Evolutionary conservation across 345 rosid species (phyloP), one percentile per base, ranked within the genome.

Genomic region (Nasturtium officinale): DNA sequence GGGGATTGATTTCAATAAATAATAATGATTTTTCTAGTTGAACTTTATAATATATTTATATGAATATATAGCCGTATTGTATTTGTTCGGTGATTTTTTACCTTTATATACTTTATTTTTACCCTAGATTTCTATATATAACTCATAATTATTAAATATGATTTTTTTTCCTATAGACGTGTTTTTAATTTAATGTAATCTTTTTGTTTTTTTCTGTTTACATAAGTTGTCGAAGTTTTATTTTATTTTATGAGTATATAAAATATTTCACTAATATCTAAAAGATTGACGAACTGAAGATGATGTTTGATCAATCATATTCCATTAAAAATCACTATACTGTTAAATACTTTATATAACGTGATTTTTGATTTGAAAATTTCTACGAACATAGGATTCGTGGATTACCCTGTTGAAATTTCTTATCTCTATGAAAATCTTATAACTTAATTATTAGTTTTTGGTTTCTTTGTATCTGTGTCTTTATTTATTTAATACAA

Each of bases 21-120:
- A 28, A 11, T 47, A 65, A 15, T 59, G 3, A 43, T 10, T 38
- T 43, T 48, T 13, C 35, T 59, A 21, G 45, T 13, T 66, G 53
- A 26, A 57, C 67, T 74, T 40, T 40, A 33, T 28, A 65, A 54
- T 67, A 51, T 67, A 51, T 67, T 54, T 37, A 21, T 25, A 10
- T 56, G 12, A 74, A 65, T 48, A 28, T 66, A 45, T 7, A 28
- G 29, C 5, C 40, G 21, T 50, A 29, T 59, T 75, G 37, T 55
- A 50, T 67, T 67, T 1, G 46, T 52, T 66, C 47, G 7, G 15
- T 46, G 0, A 37, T 10, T 46, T 73, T 73, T 12, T 28, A 28
- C 20, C 2, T 57, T 37, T 47, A 45, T 56, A n/a, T 43, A 43
- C 3, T 45, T 8, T 63, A 9, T 23, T 7, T 10, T 12, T 11